Evolutionary conservation across 2,329 filamentous ascomycete genomes (phyloP).

Genomic region (Leptographium lundbergii): DNA sequence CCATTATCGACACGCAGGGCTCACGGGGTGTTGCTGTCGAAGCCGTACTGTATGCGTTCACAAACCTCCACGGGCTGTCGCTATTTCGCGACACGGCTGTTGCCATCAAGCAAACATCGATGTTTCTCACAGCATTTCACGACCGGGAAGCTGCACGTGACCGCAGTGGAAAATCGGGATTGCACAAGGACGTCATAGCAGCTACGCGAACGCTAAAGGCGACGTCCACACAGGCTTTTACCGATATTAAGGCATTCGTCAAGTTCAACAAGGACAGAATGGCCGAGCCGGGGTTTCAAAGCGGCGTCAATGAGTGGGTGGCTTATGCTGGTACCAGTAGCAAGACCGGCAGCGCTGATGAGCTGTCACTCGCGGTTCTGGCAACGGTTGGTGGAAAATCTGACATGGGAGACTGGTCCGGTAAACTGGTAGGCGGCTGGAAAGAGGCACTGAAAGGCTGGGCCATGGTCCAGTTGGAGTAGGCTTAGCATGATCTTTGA

Average conservation of each 20-base stretch:
- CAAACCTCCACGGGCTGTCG: constrained; percentile 22
- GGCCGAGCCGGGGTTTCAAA: constrained; percentile 23
- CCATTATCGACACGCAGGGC: not conserved
- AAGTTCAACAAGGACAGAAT: constrained; percentile 19
- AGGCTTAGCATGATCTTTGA: not conserved
- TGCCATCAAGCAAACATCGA: constrained; percentile 18
- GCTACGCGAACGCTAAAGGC: constrained; percentile 17
- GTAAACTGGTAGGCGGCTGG: constrained; percentile 24
- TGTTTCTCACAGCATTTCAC: constrained; percentile 18
- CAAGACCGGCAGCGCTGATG: constrained; percentile 3
- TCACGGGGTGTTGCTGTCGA: not conserved
- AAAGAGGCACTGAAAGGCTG: constrained; percentile 25
- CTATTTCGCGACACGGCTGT: constrained; percentile 24
- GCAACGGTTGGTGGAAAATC: constrained; percentile 17
- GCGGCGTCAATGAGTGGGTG: constrained; percentile 21
- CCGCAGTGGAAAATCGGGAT: constrained; percentile 18
- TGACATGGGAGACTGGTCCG: constrained; percentile 22
- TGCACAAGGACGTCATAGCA: constrained; percentile 20
- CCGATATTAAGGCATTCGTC: constrained; percentile 20
- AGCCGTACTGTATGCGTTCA: constrained; percentile 17
- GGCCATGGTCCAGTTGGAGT: constrained; percentile 22
- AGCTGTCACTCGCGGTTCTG: constrained; percentile 15
- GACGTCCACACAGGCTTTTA: constrained; percentile 9
- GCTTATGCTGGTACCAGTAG: constrained; percentile 6
- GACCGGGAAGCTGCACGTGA: constrained; percentile 22